Conservation (phyloP, 164 flowering plant genomes). For the Vitis labrusca region DNA sequence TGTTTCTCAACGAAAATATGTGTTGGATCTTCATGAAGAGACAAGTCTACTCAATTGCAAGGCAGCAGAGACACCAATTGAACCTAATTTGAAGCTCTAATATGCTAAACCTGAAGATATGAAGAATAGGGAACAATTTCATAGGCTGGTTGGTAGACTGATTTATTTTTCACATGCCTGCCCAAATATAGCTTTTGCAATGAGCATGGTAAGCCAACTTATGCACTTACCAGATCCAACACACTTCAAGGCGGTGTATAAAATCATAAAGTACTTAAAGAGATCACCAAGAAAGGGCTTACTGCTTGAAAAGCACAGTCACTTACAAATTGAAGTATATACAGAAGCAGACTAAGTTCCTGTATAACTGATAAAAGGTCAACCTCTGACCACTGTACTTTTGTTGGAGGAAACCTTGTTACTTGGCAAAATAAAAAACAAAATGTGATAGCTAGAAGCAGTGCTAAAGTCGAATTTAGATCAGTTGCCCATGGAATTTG, state of each 20-base stretch:
- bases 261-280: neutral
- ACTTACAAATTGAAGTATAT: neutral
- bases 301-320: neutral
- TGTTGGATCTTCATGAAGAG: too few relatives aligned
- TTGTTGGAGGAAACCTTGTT: neutral
- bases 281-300: neutral
- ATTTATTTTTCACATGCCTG: neutral
- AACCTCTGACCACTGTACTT: neutral
- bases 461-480: neutral
- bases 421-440: too few relatives aligned
- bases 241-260: neutral
- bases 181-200: neutral
- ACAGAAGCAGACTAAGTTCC: neutral
- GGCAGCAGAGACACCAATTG: neutral
- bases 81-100: neutral
- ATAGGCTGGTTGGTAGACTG: too few relatives aligned
- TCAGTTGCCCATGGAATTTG: conserved; percentile 3
- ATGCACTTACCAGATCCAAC: too few relatives aligned
- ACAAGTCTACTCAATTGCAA: neutral
- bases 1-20: too few relatives aligned
- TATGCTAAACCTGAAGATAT: neutral
- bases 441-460: neutral
- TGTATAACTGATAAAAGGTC: neutral
- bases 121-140: too few relatives aligned
- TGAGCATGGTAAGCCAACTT: neutral